A percentile compares a stretch with the other conserved stretches of the same genome.
Evolutionary conservation across 176 grass and related monocot genomes (phyloP).

Genomic region (Phoenix dactylifera): DNA sequence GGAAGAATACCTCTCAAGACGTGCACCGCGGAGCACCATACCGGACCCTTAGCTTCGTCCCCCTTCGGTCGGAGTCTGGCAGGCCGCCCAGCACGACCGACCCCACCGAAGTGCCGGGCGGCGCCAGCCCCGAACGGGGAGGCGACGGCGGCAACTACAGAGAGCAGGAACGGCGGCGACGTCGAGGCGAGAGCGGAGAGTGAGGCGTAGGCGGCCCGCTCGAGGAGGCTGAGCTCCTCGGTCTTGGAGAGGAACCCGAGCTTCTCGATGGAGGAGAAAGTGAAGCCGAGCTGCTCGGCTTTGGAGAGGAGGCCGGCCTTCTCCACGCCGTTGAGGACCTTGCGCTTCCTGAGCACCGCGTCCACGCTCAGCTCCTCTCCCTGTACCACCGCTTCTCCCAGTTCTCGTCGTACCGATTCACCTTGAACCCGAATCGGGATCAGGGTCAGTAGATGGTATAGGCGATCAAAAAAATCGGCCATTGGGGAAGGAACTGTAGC

Average conservation of each 20-base stretch:
- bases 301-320: slow-evolving; percentile 84
- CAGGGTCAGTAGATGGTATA: not conserved
- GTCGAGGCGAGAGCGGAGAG: slow-evolving; percentile 68
- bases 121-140: slow-evolving; percentile 32
- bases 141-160: slow-evolving; percentile 34
- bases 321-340: slow-evolving; percentile 83
- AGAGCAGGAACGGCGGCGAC: slow-evolving; percentile 53
- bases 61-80: slow-evolving; percentile 49
- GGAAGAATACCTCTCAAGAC: too few relatives aligned
- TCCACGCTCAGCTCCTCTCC: slow-evolving; percentile 21
- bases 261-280: slow-evolving; percentile 68
- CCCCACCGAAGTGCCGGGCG: slow-evolving; percentile 49
- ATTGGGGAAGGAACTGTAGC: slow-evolving; percentile 19
- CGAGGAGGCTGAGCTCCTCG: slow-evolving; percentile 91
- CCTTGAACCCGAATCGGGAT: slow-evolving; percentile 14
- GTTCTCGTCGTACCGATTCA: slow-evolving; percentile 71
- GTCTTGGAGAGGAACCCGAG: slow-evolving; percentile 88
- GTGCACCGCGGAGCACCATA: too few relatives aligned
- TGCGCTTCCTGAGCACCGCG: slow-evolving; percentile 44
- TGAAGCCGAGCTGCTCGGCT: slow-evolving; percentile 87
- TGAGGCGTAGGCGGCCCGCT: slow-evolving; percentile 56
- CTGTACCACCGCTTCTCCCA: slow-evolving; percentile 98
- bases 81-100: slow-evolving; percentile 71
- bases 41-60: not conserved
- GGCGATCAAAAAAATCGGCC: not conserved